Percentiles rank a stretch among this genome's conserved stretches.
phyloP scores from a whole-genome alignment of 108 stramenopile genomes.

The Licmophora abbreviata region DNA sequence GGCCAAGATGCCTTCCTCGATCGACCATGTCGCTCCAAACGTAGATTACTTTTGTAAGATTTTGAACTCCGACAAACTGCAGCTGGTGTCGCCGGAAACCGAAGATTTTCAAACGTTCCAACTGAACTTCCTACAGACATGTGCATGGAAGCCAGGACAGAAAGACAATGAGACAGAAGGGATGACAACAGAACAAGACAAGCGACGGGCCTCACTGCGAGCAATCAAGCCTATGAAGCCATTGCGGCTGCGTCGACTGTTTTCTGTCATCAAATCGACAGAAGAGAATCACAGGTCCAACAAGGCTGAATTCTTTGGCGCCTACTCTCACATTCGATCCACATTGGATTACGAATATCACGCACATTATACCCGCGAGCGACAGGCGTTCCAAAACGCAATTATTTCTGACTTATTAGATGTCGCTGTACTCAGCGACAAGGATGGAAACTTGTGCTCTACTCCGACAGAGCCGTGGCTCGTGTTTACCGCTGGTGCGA shows the following conservation, averaged over 20 bases:
- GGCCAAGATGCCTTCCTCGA: slow-evolving; percentile 41
- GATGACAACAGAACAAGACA: slow-evolving; percentile 22
- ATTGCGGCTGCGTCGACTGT: slow-evolving; percentile 10
- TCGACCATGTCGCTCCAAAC: slow-evolving; percentile 27
- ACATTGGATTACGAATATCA: slow-evolving; percentile 63
- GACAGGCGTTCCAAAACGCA: slow-evolving; percentile 65
- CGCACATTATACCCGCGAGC: slow-evolving; percentile 49
- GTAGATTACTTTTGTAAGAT: slow-evolving; percentile 57
- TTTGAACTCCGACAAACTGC: slow-evolving; percentile 17
- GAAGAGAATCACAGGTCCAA: slow-evolving; percentile 41
- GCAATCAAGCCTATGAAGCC: not conserved
- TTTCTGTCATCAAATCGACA: slow-evolving; percentile 28
- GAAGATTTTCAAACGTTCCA: slow-evolving; percentile 50
- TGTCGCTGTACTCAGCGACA: slow-evolving; percentile 45
- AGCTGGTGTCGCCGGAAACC: not conserved
- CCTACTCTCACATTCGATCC: slow-evolving; percentile 49
- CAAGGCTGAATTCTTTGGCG: slow-evolving; percentile 39
- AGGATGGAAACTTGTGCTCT: slow-evolving; percentile 55
- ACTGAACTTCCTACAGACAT: slow-evolving; percentile 50
- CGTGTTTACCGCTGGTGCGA: slow-evolving; percentile 88
- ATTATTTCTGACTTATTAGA: slow-evolving; percentile 48
- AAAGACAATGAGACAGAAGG: slow-evolving; percentile 12
- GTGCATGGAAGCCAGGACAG: slow-evolving; percentile 34
- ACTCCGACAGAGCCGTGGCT: slow-evolving; percentile 84
- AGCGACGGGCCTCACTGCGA: slow-evolving; percentile 25